Percentiles rank a stretch among this genome's conserved stretches.
Evolutionary conservation across 495 filamentous ascomycete species (phyloP).

Genomic region (Tuber borchii): DNA sequence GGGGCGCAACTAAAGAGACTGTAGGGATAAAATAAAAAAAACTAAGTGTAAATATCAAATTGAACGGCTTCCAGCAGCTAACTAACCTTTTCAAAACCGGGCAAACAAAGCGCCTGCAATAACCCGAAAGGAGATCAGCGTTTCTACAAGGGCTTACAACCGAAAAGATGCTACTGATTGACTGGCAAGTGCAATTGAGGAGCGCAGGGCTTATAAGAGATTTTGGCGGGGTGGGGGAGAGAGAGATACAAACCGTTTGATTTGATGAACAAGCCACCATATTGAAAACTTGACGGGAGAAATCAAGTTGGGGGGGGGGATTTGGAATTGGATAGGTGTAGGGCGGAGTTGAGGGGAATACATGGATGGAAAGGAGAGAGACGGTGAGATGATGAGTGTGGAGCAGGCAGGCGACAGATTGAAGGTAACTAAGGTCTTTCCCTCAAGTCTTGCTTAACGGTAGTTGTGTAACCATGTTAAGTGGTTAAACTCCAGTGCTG

Average conservation of each 20-base stretch:
- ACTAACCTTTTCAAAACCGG: not conserved
- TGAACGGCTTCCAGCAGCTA: not conserved
- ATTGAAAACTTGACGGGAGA: constrained; percentile 4
- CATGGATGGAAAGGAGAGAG: not conserved
- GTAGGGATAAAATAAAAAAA: not conserved
- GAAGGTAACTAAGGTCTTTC: not conserved
- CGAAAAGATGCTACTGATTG: not conserved
- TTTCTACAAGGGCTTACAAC: not conserved
- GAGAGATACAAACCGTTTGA: not conserved
- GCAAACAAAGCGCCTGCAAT: constrained; percentile 1
- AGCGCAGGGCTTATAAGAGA: not conserved
- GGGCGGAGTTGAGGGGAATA: not conserved
- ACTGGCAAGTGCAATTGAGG: not conserved
- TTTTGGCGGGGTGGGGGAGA: not conserved
- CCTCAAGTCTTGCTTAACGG: not conserved
- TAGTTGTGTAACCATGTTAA: not conserved
- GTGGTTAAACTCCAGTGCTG: not conserved
- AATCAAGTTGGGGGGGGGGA: not conserved
- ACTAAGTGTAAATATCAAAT: not conserved
- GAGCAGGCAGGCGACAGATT: not conserved
- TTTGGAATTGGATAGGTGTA: not conserved
- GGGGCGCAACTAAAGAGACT: constrained; percentile 1
- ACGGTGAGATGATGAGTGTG: not conserved
- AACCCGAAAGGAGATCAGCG: not conserved
- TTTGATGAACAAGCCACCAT: not conserved